Base-by-base conservation (phyloP, 768 basidiomycete genomes). In the Leucogyrophana mollusca region DNA sequence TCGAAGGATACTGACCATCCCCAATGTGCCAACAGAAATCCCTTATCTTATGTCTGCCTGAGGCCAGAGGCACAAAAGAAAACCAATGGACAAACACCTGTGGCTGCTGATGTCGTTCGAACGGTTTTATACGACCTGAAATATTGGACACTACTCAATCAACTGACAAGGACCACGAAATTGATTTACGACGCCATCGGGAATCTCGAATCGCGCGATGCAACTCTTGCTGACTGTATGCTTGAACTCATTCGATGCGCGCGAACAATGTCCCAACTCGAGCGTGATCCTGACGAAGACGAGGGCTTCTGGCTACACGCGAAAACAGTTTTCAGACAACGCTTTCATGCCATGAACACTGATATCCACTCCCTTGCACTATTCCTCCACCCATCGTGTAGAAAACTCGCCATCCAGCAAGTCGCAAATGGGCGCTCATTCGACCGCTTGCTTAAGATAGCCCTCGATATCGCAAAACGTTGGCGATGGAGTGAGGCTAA, bases 111-210 rank as follows among this genome's bases (percentile, higher is more conserved):
- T 49, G 41, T 49, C 20, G 33, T 53, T 22, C 20, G 43, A 4
- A 43, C 13, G 4, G 39, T 57, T 34, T 7, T 56, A 0, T 16
- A 16, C 22, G 40, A 56, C 20, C 23, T 4, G 0, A 21, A 45
- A 9, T 49, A 49, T 43, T 58, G 56, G 51, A 9, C 43, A n/a
- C 20, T n/a, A 3, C 14, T 57, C 1, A 25, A 54, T 3, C 63
- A 65, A 35, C 37, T 65, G 1, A 43, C 56, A 2, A 45, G 48
- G 11, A 52, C 50, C 8, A 25, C 32, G 1, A 64, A 62, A 46
- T 60, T 59, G 9, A n/a, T 66, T 25, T 58, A 64, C 10, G 59
- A 67, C 45, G 56, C 59, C 6, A 62, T 64, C 34, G 61, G 62
- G 2, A 62, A 62, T 25, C 33, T 60, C 3, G 62, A 67, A 43